These are phyloP conservation scores for Xylaria multiplex DNA, from an alignment of 2,329 filamentous ascomycete genomes.

Conservation along the genomic window DNA sequence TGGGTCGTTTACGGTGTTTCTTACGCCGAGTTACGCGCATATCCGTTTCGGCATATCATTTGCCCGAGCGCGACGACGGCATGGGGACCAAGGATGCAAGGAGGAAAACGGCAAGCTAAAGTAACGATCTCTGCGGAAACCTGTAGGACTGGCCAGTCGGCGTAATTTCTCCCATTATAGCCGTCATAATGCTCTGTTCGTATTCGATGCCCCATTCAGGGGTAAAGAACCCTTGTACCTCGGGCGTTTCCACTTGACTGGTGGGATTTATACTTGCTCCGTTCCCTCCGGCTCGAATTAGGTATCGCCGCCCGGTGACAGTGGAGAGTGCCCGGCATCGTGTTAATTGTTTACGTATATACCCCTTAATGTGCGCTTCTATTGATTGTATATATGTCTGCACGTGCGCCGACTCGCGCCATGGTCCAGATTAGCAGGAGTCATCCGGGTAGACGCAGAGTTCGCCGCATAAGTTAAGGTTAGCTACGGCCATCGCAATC, in stretches of 20 bases:
- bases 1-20: not conserved
- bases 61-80: slow-evolving; percentile 2
- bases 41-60: slow-evolving; percentile 17
- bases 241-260: slow-evolving; percentile 23
- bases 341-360: slow-evolving; percentile 7
- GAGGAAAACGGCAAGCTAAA: not conserved
- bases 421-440: not conserved
- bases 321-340: slow-evolving; percentile 16
- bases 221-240: slow-evolving; percentile 2
- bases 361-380: not conserved
- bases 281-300: slow-evolving; percentile 30
- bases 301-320: slow-evolving; percentile 22
- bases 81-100: not conserved
- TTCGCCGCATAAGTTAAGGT: not conserved
- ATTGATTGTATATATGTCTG: slow-evolving; percentile 16
- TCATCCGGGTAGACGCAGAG: not conserved
- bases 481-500: not conserved
- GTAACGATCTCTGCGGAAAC: not conserved
- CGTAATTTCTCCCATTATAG: slow-evolving; percentile 1
- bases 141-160: not conserved
- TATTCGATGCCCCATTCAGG: not conserved
- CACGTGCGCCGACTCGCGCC: slow-evolving; percentile 7
- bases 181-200: not conserved
- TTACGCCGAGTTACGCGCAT: not conserved
- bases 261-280: slow-evolving; percentile 33